Conservation (phyloP, 2,329 filamentous ascomycete species). For the Penicillium sp. region DNA sequence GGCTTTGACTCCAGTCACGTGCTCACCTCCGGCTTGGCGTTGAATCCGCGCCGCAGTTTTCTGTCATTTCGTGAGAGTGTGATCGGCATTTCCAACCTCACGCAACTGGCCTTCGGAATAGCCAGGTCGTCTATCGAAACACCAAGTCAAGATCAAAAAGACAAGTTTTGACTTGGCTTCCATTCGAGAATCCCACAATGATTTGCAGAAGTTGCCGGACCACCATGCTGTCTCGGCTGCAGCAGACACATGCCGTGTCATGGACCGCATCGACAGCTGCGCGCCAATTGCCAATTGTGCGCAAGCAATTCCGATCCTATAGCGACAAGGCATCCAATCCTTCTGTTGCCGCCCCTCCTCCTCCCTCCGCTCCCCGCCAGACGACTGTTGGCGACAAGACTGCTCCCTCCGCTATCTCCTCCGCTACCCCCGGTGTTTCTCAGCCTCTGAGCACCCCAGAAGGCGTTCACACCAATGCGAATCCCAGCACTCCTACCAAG, state of each 20-base stretch:
- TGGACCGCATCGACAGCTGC: conserved; percentile 30
- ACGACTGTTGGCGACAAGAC: conserved; percentile 32
- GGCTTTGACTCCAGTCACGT: conserved; percentile 23
- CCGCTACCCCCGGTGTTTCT: conserved; percentile 42
- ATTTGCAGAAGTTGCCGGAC: conserved; percentile 46
- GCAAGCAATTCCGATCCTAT: conserved; percentile 35
- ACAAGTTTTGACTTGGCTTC: neutral
- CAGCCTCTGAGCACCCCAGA: conserved; percentile 45
- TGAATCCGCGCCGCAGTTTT: conserved; percentile 41
- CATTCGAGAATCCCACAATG: conserved; percentile 28
- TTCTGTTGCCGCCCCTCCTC: conserved; percentile 30
- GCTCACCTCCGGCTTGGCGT: conserved; percentile 38
- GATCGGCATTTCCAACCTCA: conserved; percentile 6
- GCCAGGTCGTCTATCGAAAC: neutral
- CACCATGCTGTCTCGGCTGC: conserved; percentile 41
- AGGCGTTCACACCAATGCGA: conserved; percentile 30
- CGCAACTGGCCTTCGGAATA: neutral
- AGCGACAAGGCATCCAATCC: conserved; percentile 34
- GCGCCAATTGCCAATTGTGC: conserved; percentile 33
- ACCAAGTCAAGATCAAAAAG: neutral
- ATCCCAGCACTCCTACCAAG: conserved; percentile 31
- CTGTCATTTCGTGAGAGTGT: conserved; percentile 21
- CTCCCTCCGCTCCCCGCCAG: conserved; percentile 37
- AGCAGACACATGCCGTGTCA: conserved; percentile 32
- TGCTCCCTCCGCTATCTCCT: conserved; percentile 41